phyloP scores from a whole-genome alignment of 805 yeast genomes.

The Barnettozyma botsteinii region DNA sequence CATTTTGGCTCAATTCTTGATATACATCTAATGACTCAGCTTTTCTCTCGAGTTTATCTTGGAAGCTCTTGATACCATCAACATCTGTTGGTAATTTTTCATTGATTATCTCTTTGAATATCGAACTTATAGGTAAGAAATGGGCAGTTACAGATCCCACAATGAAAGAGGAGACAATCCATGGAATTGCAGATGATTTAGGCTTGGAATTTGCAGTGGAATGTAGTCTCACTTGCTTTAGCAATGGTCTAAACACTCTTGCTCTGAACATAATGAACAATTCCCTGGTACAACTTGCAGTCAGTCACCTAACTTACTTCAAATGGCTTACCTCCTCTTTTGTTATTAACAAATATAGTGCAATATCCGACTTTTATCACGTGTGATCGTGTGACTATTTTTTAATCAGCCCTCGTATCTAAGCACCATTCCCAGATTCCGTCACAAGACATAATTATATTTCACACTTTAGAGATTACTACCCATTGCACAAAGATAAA shows the following conservation, averaged over 20 bases:
- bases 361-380: no score
- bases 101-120: constrained; percentile 25
- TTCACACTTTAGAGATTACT: neutral
- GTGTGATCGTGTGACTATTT: no score
- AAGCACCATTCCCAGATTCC: no score
- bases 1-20: constrained; percentile 37
- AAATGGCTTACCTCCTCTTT: no score
- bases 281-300: no score
- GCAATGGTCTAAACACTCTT: neutral
- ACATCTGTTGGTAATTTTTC: constrained; percentile 21
- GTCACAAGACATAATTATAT: neutral
- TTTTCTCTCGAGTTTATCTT: constrained; percentile 37
- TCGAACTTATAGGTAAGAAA: constrained; percentile 29
- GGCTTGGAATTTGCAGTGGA: neutral
- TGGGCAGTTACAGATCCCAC: constrained; percentile 32
- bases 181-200: constrained; percentile 9
- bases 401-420: no score
- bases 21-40: constrained; percentile 47
- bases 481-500: neutral
- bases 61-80: constrained; percentile 26
- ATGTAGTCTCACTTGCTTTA: neutral
- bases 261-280: no score
- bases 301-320: no score
- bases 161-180: constrained; percentile 24
- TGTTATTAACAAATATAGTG: no score